Conservation (phyloP, 345 rosid genomes). For the Hevea brasiliensis region DNA sequence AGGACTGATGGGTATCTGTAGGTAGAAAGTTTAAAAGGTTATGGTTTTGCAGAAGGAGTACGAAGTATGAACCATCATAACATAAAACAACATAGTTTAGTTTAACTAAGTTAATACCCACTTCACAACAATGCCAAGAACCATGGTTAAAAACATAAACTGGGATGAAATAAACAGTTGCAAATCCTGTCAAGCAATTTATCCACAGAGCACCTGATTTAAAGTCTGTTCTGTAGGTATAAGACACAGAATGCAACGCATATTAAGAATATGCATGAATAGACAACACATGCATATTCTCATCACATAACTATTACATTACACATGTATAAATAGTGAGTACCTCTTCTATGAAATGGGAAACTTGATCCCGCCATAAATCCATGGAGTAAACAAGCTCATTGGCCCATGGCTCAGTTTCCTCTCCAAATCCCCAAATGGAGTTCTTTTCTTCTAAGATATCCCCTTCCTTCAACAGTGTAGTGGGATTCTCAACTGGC, state of each 20-base stretch:
- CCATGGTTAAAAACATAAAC: not conserved
- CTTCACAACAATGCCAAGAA: not conserved
- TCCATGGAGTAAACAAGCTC: slow-evolving; percentile 76
- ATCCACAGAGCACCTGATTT: not conserved
- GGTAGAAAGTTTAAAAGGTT: not conserved
- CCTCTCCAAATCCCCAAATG: slow-evolving; percentile 87
- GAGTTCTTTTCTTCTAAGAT: slow-evolving; percentile 26
- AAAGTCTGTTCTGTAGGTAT: not conserved
- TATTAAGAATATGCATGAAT: not conserved
- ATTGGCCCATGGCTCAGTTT: slow-evolving; percentile 77
- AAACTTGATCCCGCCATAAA: slow-evolving; percentile 89
- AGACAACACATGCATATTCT: not conserved
- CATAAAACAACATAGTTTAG: not conserved
- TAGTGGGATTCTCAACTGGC: slow-evolving; percentile 76
- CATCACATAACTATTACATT: not conserved
- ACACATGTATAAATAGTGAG: not conserved
- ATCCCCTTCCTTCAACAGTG: slow-evolving; percentile 28
- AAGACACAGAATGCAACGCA: not conserved
- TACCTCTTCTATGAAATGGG: slow-evolving; percentile 76
- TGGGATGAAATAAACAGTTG: not conserved
- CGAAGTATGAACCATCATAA: no score
- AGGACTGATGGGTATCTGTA: not conserved
- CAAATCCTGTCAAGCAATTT: not conserved
- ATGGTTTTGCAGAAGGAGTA: not conserved
- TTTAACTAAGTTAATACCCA: not conserved